These are phyloP conservation scores for Chaetomium olivaceum DNA, from an alignment of 2,329 filamentous ascomycete species.

Conservation along the genomic window DNA sequence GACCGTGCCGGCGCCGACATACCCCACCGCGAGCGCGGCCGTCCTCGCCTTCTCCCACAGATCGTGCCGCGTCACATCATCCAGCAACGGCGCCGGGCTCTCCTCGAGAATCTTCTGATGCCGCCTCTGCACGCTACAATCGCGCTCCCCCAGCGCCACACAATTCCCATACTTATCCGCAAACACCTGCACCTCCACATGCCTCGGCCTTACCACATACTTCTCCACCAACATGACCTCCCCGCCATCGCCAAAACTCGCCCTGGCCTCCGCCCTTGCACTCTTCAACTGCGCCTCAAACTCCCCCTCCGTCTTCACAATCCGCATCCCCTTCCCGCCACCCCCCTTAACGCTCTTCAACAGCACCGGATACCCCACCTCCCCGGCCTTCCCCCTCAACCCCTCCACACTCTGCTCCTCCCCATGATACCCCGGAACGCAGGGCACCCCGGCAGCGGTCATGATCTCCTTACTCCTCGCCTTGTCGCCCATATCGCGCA, in stretches of 20 bases:
- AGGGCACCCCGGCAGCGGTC: slow-evolving; percentile 90
- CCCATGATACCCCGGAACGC: slow-evolving; percentile 95
- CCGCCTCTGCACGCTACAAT: slow-evolving; percentile 82
- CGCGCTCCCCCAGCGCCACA: slow-evolving; percentile 81
- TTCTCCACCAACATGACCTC: slow-evolving; percentile 83
- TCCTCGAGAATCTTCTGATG: slow-evolving; percentile 94
- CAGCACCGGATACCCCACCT: slow-evolving; percentile 68
- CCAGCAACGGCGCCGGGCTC: slow-evolving; percentile 72
- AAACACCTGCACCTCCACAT: slow-evolving; percentile 90
- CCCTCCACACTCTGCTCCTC: slow-evolving; percentile 69
- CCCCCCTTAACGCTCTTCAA: slow-evolving; percentile 80
- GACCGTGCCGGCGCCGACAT: slow-evolving; percentile 85
- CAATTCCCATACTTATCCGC: slow-evolving; percentile 78
- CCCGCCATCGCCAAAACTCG: slow-evolving; percentile 77
- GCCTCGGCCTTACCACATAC: slow-evolving; percentile 75
- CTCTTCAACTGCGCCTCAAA: slow-evolving; percentile 70
- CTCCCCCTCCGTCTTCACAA: slow-evolving; percentile 67
- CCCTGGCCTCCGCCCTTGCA: slow-evolving; percentile 72
- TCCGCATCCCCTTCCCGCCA: slow-evolving; percentile 82
- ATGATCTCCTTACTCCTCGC: slow-evolving; percentile 94
- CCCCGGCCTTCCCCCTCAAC: slow-evolving; percentile 67
- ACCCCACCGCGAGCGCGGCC: slow-evolving; percentile 73
- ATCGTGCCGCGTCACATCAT: slow-evolving; percentile 58
- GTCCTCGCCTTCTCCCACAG: slow-evolving; percentile 67
- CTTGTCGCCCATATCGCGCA: slow-evolving; percentile 91